Percentiles rank a stretch among this genome's conserved stretches.
Conservation (phyloP, 2,329 filamentous ascomycete genomes). For the Capronia epimyces region DNA sequence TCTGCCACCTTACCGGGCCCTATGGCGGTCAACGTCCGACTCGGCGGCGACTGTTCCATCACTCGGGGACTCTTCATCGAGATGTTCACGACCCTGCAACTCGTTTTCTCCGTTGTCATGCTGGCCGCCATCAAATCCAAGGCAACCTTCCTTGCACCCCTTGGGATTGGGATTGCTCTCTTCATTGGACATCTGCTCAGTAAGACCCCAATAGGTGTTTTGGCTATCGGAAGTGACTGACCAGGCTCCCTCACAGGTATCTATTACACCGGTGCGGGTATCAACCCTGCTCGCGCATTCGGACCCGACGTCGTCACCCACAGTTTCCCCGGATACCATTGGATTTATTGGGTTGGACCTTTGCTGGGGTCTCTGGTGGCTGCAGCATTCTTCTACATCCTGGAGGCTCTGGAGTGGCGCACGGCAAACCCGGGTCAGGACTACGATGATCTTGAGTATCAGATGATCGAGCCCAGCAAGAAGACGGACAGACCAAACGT, state of each 20-base stretch:
- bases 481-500: slow-evolving; percentile 2
- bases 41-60: slow-evolving; percentile 48
- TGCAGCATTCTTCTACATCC: slow-evolving; percentile 44
- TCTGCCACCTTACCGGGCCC: slow-evolving; percentile 53
- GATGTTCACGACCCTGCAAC: slow-evolving; percentile 58
- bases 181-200: slow-evolving; percentile 55
- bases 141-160: slow-evolving; percentile 63
- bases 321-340: slow-evolving; percentile 44
- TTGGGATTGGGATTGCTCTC: slow-evolving; percentile 65
- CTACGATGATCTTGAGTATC: slow-evolving; percentile 22
- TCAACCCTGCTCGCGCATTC: slow-evolving; percentile 45
- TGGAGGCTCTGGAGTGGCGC: slow-evolving; percentile 42
- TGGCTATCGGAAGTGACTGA: neutral
- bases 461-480: neutral
- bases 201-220: slow-evolving; percentile 14
- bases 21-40: slow-evolving; percentile 51
- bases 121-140: slow-evolving; percentile 68
- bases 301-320: slow-evolving; percentile 43
- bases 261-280: slow-evolving; percentile 44
- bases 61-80: slow-evolving; percentile 61
- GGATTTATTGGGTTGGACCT: slow-evolving; percentile 49
- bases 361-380: slow-evolving; percentile 44
- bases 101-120: slow-evolving; percentile 62
- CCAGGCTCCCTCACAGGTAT: slow-evolving; percentile 34
- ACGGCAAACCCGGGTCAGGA: slow-evolving; percentile 51